Base-by-base conservation (phyloP, 495 filamentous ascomycete genomes). In the Penicillium canescens region DNA sequence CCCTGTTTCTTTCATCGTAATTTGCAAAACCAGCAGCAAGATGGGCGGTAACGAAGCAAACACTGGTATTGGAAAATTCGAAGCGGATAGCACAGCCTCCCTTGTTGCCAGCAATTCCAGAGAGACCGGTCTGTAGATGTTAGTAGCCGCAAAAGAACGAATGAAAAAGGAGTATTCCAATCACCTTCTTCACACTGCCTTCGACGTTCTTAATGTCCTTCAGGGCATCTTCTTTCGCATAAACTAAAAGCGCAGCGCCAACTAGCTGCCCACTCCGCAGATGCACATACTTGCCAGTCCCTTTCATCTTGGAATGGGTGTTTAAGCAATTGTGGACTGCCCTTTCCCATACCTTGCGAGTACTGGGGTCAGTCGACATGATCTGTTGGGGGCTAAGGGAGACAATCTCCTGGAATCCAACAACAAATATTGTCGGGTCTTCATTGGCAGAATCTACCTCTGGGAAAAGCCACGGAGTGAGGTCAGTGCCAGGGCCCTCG, bases 351-450 rank as follows among this genome's bases (percentile, higher is more conserved):
- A 81, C 72, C 62, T 92, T 86, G 46, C 92, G 87, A 50, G 89
- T 83, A 8, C 81, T 82, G 20, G 95, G 94, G 75, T 98, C 92
- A 36, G 92, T 97, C 47, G 94, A 95, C 92, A 99, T 98, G 62
- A 99, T 98, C 63, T 99, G 95, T 68, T 98, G 93, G 14, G 95
- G 93, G 61, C 90, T 96, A 12, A 99, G 78, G 63, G 93, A 87
- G 13, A 99, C 95, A 48, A 99, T 98, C 73, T 99, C 94, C 61
- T 99, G 94, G 59, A 99, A 98, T 0, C 91, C 94, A 26, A 96
- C 84, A 8, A 85, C 92, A 45, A 95, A 82, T 33, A 99, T 87
- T 4, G 52, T 56, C 7, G 75, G 72, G 40, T 69, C 65, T 23
- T 72, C 67, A 26, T 60, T 38, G 5, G 65, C 58, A 16, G 57